These are phyloP conservation scores for Oidiodendron maius DNA, from an alignment of 495 filamentous ascomycete species.

Conservation along the genomic window DNA sequence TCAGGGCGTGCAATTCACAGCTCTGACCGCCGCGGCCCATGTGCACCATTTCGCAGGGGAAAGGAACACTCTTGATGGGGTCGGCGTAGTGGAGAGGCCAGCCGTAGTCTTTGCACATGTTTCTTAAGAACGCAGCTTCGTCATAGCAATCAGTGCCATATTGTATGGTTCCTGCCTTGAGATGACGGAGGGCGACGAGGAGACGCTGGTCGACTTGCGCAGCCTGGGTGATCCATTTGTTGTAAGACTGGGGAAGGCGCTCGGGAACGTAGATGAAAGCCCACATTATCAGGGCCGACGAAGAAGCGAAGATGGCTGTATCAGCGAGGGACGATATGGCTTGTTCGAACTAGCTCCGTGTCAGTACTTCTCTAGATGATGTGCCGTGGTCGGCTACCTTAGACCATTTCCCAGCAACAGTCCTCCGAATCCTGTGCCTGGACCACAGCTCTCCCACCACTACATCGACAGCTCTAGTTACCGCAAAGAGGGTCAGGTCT, in stretches of 20 bases:
- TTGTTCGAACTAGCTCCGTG: constrained; percentile 31
- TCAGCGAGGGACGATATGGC: constrained; percentile 52
- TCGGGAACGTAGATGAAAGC: constrained; percentile 75
- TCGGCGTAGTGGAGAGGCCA: constrained; percentile 72
- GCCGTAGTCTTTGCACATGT: constrained; percentile 69
- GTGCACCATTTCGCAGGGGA: constrained; percentile 86
- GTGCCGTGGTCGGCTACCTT: constrained; percentile 23
- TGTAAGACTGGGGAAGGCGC: constrained; percentile 68
- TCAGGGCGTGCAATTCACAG: constrained; percentile 74
- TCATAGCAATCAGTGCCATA: constrained; percentile 81
- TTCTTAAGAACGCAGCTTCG: constrained; percentile 60
- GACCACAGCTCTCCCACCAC: constrained; percentile 62
- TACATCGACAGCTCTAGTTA: constrained; percentile 69
- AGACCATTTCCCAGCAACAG: constrained; percentile 40
- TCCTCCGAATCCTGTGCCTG: constrained; percentile 31
- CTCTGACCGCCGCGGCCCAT: constrained; percentile 63
- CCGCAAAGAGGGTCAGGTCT: constrained; percentile 80
- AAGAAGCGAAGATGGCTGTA: constrained; percentile 68
- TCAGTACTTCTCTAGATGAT: neutral
- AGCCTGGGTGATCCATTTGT: constrained; percentile 76
- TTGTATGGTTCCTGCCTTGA: constrained; percentile 53
- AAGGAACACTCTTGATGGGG: constrained; percentile 63
- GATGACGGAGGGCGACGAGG: constrained; percentile 65
- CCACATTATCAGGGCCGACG: constrained; percentile 80
- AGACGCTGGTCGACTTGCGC: constrained; percentile 77